Evolutionary conservation across 2,329 filamentous ascomycete genomes (phyloP).

Genomic region (Paraphoma chrysanthemicola): DNA sequence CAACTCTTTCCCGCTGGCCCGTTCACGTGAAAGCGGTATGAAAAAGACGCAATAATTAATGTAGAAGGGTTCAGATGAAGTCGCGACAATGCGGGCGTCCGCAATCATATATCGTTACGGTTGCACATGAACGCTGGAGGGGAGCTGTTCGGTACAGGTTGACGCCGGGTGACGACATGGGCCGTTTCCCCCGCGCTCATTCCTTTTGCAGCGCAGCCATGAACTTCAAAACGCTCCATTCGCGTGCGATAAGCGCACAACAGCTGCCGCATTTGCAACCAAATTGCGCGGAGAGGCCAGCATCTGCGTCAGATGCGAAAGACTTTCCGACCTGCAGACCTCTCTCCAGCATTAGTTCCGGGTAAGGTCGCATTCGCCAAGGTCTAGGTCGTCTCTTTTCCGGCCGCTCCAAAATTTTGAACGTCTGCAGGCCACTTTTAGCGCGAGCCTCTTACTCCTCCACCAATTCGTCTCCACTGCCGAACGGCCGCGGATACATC

Average conservation of each 20-base stretch:
- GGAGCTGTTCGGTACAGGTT: not conserved
- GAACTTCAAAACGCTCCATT: conserved; percentile 13
- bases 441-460: not conserved
- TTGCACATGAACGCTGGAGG: not conserved
- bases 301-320: not conserved
- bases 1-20: conserved; percentile 39
- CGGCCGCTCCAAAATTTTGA: not conserved
- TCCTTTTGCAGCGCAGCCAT: conserved; percentile 3
- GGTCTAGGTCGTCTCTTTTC: conserved; percentile 10
- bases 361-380: conserved; percentile 15
- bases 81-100: not conserved
- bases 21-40: conserved; percentile 35
- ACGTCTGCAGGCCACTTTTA: not conserved
- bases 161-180: conserved; percentile 9
- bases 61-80: conserved; percentile 8
- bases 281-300: not conserved
- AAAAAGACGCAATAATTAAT: not conserved
- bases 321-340: conserved; percentile 34
- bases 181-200: conserved; percentile 4
- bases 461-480: conserved; percentile 15
- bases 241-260: conserved; percentile 15
- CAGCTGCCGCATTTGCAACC: not conserved
- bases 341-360: conserved; percentile 8
- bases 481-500: conserved; percentile 37
- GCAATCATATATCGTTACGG: not conserved